Base-by-base conservation (phyloP, 2,329 filamentous ascomycete genomes). In the Lachnum nothofagi region DNA sequence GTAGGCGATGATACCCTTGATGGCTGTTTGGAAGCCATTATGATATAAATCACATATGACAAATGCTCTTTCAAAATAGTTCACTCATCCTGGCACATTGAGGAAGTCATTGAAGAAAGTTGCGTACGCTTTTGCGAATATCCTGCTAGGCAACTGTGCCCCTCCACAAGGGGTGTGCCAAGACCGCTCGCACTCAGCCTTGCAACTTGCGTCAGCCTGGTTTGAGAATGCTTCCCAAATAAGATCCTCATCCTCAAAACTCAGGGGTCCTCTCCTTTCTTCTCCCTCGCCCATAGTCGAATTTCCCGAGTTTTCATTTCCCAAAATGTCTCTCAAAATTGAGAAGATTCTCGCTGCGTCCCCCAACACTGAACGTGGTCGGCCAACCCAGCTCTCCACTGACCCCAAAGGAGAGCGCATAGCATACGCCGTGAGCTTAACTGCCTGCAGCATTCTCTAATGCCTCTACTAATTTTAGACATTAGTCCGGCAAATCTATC, bases 401-500 rank as follows among this genome's bases (percentile, higher is more conserved):
- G 91, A 97, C 68, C 72, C 85, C 55, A 95, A 95, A 69, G 91
- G 93, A 58, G 86, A 96, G 72, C 82, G 88, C 58, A 84, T 98
- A 71, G 86, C 89, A 51, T 98, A 98, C 69, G 89, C 91, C 53
- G 90, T 94, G 76, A 68, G 83, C 70, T 44, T n/a, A n/a, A n/a
- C n/a, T n/a, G n/a, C n/a, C n/a, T n/a, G n/a, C n/a, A n/a, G n/a
- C n/a, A n/a, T n/a, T n/a, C n/a, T n/a, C n/a, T n/a, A n/a, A n/a
- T n/a, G n/a, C n/a, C n/a, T n/a, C 33, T 25, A 23, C 27, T 9
- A 27, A n/a, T 22, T n/a, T n/a, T n/a, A n/a, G n/a, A n/a, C n/a
- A n/a, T n/a, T 52, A 94, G 89, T 91, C 90, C 45, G 91, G 89
- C 65, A 97, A 97, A 76, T 97, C 91, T 54, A 85, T 98, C 70